Base-by-base conservation (phyloP, 768 basidiomycete species). In the Collybia sordida region DNA sequence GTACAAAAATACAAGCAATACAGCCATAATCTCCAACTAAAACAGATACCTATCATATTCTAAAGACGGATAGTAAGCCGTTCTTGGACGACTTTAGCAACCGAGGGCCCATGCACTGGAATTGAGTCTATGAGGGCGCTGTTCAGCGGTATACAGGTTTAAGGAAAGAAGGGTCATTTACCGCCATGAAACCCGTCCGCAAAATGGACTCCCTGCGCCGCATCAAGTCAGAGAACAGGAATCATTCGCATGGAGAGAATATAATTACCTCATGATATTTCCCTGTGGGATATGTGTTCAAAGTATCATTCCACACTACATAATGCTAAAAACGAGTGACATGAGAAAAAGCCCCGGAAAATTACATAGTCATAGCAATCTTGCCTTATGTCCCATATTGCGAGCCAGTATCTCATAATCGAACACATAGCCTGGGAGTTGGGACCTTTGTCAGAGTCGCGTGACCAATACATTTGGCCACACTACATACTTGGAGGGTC, bases 281-380 rank as follows among this genome's bases (percentile, higher is more conserved):
- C 15, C 66, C 68, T 17, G 55, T 57, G 3, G 62, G 50, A 42
- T 61, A 70, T 3, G 69, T 69, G n/a, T 75, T 68, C 54, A 67
- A 73, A 61, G 80, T 79, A 62, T 86, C 81, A 53, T 88, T 85
- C 85, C 86, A 85, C 19, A 90, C 70, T 0, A 77, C 83, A 52
- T 83, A 86, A 61, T 90, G 81, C 57, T 71, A 71, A 11, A 11
- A 36, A 9, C n/a, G n/a, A n/a, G n/a, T n/a, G n/a, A 3, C 23
- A n/a, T 6, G 15, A 49, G 23, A 55, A 24, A 23, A 9, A 17
- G 24, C 9, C 6, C 7, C 4, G 27, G 34, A 19, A 14, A 18
- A 39, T 43, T 14, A 37, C 17, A 24, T 41, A 39, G 15, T 17
- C 9, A 31, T 12, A 39, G 5, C 2, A 9, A 19, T 24, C 31